Conservation (phyloP, 768 basidiomycete species). For the Pulveroboletus sp. region DNA sequence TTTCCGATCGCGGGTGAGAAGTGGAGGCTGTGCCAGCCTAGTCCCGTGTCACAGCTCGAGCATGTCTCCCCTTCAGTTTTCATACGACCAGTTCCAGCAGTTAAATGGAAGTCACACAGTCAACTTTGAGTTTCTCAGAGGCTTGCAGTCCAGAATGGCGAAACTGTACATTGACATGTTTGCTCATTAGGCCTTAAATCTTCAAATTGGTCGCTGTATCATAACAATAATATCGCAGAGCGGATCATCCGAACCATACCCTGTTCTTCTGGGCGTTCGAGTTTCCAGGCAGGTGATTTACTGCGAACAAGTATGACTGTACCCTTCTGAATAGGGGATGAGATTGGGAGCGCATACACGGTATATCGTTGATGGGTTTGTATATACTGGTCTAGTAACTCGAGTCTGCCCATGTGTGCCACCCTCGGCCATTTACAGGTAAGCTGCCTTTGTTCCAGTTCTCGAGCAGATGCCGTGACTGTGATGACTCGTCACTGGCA, state of each 20-base stretch:
- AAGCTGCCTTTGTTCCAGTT: too few relatives aligned
- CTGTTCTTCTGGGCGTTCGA: conserved; percentile 68
- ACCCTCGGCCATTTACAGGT: too few relatives aligned
- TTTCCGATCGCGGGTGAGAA: conserved; percentile 44
- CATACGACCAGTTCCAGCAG: too few relatives aligned
- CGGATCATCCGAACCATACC: conserved; percentile 61
- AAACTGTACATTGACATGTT: conserved; percentile 41
- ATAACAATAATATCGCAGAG: too few relatives aligned
- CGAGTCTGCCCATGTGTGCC: too few relatives aligned
- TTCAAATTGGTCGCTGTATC: too few relatives aligned
- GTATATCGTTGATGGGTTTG: background rate
- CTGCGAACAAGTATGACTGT: conserved; percentile 28
- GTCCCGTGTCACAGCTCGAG: too few relatives aligned
- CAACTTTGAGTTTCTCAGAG: conserved; percentile 39
- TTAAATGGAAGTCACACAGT: too few relatives aligned
- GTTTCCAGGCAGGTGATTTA: conserved; percentile 53
- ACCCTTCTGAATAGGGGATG: conserved; percentile 69
- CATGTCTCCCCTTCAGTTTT: too few relatives aligned
- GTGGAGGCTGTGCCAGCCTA: conserved; percentile 15
- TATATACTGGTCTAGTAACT: conserved; percentile 61
- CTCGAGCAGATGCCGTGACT: too few relatives aligned
- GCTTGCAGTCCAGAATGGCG: conserved; percentile 62
- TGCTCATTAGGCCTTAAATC: conserved; percentile 56
- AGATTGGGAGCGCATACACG: conserved; percentile 10
- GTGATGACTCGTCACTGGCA: too few relatives aligned